phyloP scores from a whole-genome alignment of 2,329 filamentous ascomycete species.

The Chrysosporium queenslandicum region DNA sequence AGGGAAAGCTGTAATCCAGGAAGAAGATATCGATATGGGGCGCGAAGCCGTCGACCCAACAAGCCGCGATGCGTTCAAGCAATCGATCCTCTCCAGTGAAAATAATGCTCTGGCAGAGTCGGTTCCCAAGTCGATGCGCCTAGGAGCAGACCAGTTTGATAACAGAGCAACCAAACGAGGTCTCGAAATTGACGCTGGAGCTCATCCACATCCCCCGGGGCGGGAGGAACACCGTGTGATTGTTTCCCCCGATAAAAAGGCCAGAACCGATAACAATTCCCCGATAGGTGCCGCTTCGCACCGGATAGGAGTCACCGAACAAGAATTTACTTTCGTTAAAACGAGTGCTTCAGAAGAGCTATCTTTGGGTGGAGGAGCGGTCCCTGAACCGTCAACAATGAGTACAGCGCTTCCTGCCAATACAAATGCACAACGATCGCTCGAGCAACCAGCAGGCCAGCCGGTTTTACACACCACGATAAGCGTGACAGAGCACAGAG shows the following conservation, averaged over 20 bases:
- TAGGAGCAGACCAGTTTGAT: neutral
- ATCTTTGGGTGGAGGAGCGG: neutral
- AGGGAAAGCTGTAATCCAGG: conserved; percentile 21
- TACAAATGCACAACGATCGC: neutral
- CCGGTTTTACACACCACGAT: neutral
- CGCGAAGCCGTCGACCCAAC: neutral
- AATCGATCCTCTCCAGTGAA: neutral
- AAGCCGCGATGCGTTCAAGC: neutral
- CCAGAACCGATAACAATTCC: neutral
- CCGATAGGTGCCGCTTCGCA: neutral
- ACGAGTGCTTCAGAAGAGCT: neutral
- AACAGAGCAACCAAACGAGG: neutral
- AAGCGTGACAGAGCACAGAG: neutral
- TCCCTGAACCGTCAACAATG: neutral
- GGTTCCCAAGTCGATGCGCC: neutral
- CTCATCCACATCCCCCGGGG: neutral
- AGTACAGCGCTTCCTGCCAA: neutral
- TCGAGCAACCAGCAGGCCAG: conserved; percentile 3
- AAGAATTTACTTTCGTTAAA: neutral
- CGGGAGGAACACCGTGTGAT: neutral
- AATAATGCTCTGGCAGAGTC: neutral
- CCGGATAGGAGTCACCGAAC: neutral
- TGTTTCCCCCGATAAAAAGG: conserved; percentile 5
- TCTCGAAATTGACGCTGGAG: neutral
- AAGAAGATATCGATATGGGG: neutral